Base-by-base conservation (phyloP, 768 basidiomycete species). In the Hypsizygus marmoreus region DNA sequence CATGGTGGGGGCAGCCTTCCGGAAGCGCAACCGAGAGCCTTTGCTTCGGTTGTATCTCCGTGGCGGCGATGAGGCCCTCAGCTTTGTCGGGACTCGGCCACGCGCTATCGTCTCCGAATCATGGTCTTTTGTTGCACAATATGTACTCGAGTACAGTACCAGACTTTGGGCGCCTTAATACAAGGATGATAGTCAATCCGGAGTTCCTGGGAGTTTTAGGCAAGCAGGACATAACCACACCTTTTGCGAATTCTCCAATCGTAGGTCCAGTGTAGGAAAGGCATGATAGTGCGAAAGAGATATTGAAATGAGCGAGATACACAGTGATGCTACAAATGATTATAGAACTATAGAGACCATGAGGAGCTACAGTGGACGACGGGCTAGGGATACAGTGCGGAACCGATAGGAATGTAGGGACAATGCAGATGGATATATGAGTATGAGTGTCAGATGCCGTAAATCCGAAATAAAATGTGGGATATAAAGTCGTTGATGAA, bases 341-440 rank as follows among this genome's bases (percentile, higher is more conserved):
- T 7, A 34, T 7, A 9, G 22, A 12, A 37, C 22, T 9, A 19
- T 45, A 26, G 23, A 45, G 31, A 24, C 14, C 39, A 42, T 47
- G 38, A 13, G 45, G 41, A 40, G 53, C 46, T 56, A 53, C 40
- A 56, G 28, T 19, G 28, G 6, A 20, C 16, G 40, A 47, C 42
- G 47, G 44, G 43, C 40, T 61, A 63, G 32, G 53, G 62, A 57
- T 65, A 65, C 64, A 65, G 51, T 44, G 42, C 40, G 43, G 35
- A 33, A 16, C 32, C 14, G 6, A 36, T 40, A 30, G 35, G 26
- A 26, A 45, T 26, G 23, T 34, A 25, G 30, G 37, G 34, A 40
- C 35, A 43, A 34, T 55, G 45, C 41, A 48, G 45, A 53, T 50
- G 36, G 43, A 26, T 16, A 40, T 32, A 26, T 26, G 28, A 30